A percentile compares a stretch with the other conserved stretches of the same genome.
phyloP scores from a whole-genome alignment of 2,329 filamentous ascomycete species.

The Albifimbria verrucaria region DNA sequence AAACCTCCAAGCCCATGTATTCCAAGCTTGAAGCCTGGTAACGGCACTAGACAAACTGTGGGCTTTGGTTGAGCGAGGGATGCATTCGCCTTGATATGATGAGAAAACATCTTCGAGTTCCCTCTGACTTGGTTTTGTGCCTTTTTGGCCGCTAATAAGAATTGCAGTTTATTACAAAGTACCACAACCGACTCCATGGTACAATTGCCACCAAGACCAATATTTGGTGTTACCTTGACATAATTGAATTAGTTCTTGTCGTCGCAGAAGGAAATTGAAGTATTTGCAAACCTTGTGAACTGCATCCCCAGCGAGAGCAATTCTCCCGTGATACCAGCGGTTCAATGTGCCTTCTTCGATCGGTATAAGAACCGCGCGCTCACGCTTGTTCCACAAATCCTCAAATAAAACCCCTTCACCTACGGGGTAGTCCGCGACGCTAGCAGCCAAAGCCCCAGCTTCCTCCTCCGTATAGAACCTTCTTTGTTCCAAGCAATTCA shows the following conservation, averaged over 20 bases:
- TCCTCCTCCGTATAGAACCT: constrained; percentile 29
- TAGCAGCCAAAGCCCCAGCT: constrained; percentile 20
- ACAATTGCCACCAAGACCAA: constrained; percentile 25
- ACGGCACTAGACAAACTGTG: no score
- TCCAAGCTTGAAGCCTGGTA: no score
- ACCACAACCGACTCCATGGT: constrained; percentile 21
- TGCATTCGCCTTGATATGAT: background rate
- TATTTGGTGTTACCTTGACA: constrained; percentile 18
- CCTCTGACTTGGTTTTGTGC: background rate
- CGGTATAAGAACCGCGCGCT: constrained; percentile 16
- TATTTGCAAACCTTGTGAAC: constrained; percentile 20
- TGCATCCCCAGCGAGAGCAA: constrained; percentile 30
- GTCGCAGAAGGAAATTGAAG: background rate
- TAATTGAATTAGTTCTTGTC: background rate
- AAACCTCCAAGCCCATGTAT: no score
- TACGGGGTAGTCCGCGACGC: constrained; percentile 22
- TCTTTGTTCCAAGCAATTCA: constrained; percentile 15
- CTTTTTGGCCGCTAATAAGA: background rate
- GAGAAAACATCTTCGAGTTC: background rate
- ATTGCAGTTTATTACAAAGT: constrained; percentile 16
- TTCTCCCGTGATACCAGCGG: constrained; percentile 25
- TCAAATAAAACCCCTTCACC: constrained; percentile 25
- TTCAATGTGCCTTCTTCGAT: constrained; percentile 28
- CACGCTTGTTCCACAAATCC: constrained; percentile 25
- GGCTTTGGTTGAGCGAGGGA: no score